Evolutionary conservation across 2,329 filamentous ascomycete genomes (phyloP).

Genomic region (Acephala macrosclerotiorum): DNA sequence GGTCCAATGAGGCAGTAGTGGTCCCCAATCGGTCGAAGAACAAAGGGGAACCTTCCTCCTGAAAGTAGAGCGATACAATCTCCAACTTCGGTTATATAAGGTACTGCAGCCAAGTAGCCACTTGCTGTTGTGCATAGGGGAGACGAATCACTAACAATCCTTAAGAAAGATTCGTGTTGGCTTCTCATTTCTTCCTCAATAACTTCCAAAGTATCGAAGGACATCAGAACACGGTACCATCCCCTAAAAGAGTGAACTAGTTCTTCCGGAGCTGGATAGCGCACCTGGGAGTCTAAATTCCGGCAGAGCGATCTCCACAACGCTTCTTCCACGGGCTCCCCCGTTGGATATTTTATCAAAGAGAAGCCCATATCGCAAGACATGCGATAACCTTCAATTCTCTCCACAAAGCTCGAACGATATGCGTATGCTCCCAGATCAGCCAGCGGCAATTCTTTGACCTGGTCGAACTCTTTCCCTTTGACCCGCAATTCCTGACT

Average conservation of each 20-base stretch:
- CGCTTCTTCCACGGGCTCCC: not conserved
- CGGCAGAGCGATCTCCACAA: not conserved
- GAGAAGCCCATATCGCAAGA: not conserved
- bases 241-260: not conserved
- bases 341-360: not conserved
- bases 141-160: not conserved
- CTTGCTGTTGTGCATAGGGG: not conserved
- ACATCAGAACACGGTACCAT: not conserved
- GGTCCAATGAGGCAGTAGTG: too few species aligned
- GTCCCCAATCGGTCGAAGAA: too few species aligned
- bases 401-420: not conserved
- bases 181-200: too few species aligned
- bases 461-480: not conserved
- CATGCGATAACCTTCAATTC: not conserved
- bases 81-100: slow-evolving; percentile 7
- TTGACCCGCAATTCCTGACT: not conserved
- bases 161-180: not conserved
- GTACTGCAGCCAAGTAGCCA: slow-evolving; percentile 14
- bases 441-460: not conserved
- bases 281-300: not conserved
- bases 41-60: too few species aligned
- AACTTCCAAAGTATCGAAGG: too few species aligned
- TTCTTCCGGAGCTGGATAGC: not conserved
- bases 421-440: not conserved
- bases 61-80: slow-evolving; percentile 17